Evolutionary conservation across 2,329 filamentous ascomycete species (phyloP).

Genomic region (Cordyceps fumosorosea): DNA sequence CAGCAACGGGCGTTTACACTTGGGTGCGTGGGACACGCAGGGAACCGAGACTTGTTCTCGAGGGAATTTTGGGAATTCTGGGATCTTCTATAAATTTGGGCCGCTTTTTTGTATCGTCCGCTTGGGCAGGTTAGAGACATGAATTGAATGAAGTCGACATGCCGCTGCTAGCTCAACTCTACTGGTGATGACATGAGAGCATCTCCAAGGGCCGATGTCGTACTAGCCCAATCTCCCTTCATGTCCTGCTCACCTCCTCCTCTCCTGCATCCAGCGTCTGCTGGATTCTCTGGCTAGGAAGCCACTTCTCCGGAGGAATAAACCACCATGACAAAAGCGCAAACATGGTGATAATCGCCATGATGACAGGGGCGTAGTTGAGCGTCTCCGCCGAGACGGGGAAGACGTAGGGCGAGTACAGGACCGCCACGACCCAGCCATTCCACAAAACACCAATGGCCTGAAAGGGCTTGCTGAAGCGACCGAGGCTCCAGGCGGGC

Average conservation of each 20-base stretch:
- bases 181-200: no score
- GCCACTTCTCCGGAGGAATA: constrained; percentile 40
- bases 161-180: not conserved
- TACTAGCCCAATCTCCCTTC: not conserved
- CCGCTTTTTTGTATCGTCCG: not conserved
- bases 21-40: not conserved
- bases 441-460: constrained; percentile 43
- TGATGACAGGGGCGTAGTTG: constrained; percentile 46
- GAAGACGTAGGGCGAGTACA: constrained; percentile 40
- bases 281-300: constrained; percentile 37
- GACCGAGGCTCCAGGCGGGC: constrained; percentile 39
- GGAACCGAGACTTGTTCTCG: not conserved
- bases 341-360: constrained; percentile 41
- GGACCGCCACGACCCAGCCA: constrained; percentile 40
- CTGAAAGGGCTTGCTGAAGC: constrained; percentile 39
- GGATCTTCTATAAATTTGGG: no score
- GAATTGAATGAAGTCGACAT: not conserved
- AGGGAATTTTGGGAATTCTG: not conserved
- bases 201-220: no score
- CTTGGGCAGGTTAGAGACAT: not conserved
- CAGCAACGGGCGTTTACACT: not conserved
- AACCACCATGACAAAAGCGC: constrained; percentile 41
- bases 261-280: constrained; percentile 24
- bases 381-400: constrained; percentile 36
- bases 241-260: not conserved